phyloP scores from a whole-genome alignment of 805 yeast species.

The Blastobotrys terrestris region DNA sequence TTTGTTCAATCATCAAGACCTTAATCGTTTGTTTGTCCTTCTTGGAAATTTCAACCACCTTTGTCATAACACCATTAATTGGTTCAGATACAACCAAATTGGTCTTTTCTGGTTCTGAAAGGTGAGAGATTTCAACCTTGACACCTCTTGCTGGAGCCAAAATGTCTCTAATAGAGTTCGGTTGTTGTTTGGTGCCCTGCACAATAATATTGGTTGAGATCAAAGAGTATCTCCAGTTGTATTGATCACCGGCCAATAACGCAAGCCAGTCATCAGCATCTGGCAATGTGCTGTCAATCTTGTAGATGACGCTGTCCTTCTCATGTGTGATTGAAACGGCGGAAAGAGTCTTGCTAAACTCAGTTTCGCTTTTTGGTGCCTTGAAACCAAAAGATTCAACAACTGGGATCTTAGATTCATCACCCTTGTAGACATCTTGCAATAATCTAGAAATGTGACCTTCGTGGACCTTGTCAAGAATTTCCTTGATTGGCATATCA shows the following conservation, averaged over 20 bases:
- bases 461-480: constrained; percentile 80
- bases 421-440: constrained; percentile 63
- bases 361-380: constrained; percentile 34
- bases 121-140: constrained; percentile 55
- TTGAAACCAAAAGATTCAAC: constrained; percentile 85
- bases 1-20: constrained; percentile 74
- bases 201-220: constrained; percentile 72
- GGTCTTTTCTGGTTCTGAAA: constrained; percentile 48
- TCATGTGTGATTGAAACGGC: constrained; percentile 23
- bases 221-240: constrained; percentile 90
- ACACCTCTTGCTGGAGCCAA: constrained; percentile 66
- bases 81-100: constrained; percentile 60
- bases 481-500: constrained; percentile 88
- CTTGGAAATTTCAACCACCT: constrained; percentile 59
- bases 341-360: constrained; percentile 19
- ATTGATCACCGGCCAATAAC: constrained; percentile 68
- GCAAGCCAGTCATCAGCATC: constrained; percentile 61
- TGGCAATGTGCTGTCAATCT: constrained; percentile 35
- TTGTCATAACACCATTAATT: constrained; percentile 50
- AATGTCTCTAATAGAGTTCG: constrained; percentile 74
- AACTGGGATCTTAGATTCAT: constrained; percentile 68
- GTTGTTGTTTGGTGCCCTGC: constrained; percentile 74
- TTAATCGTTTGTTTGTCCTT: constrained; percentile 49
- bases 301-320: constrained; percentile 31
- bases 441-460: constrained; percentile 75